Evolutionary conservation across 78 protist species (phyloP).

Genomic region (Guillardia theta): DNA sequence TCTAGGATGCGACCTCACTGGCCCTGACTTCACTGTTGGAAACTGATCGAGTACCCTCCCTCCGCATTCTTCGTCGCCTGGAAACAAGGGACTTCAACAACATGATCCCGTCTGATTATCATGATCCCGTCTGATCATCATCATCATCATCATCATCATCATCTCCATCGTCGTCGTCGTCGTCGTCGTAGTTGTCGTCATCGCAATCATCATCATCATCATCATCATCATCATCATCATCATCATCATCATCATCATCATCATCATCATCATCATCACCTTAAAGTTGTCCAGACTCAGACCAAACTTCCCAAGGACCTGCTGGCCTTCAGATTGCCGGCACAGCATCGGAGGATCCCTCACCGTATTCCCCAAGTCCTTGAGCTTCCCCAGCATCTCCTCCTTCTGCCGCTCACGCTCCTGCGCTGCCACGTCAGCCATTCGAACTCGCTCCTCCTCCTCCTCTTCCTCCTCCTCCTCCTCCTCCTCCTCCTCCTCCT

Average conservation of each 20-base stretch:
- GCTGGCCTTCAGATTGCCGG: background rate
- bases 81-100: too few species aligned
- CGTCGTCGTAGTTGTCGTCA: too few species aligned
- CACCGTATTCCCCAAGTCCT: background rate
- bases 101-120: too few species aligned
- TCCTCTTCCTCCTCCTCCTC: background rate
- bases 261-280: too few species aligned
- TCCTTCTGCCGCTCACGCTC: background rate
- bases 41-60: background rate
- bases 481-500: too few species aligned
- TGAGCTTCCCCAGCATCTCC: constrained; percentile 27
- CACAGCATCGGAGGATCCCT: background rate
- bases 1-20: too few species aligned
- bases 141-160: too few species aligned
- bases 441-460: background rate
- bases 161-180: too few species aligned
- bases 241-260: too few species aligned
- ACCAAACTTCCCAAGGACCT: background rate
- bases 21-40: background rate
- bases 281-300: background rate
- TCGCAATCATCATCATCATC: too few species aligned
- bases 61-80: background rate
- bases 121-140: too few species aligned
- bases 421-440: background rate
- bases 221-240: too few species aligned